phyloP scores from a whole-genome alignment of 768 basidiomycete genomes.

The Tulasnella sp. region DNA sequence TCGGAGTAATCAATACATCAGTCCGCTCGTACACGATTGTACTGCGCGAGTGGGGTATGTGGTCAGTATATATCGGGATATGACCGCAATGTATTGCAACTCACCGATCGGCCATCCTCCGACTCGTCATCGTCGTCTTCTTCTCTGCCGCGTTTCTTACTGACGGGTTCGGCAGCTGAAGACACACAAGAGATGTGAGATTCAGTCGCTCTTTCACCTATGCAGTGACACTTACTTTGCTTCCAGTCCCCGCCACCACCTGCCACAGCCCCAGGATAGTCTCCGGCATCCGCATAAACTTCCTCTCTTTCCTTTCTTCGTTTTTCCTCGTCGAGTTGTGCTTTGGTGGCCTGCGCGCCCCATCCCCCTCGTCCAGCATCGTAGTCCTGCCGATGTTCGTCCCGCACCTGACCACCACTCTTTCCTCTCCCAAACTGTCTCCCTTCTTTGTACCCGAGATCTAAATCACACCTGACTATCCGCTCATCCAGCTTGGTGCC shows the following conservation, averaged over 20 bases:
- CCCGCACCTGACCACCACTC: slow-evolving; percentile 90
- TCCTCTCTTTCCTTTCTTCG: slow-evolving; percentile 76
- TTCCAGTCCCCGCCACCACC: slow-evolving; percentile 83
- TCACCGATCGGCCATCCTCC: slow-evolving; percentile 18
- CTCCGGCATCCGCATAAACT: slow-evolving; percentile 71
- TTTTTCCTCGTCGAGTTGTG: slow-evolving; percentile 61
- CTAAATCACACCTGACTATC: slow-evolving; percentile 94
- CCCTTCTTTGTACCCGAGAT: slow-evolving; percentile 92
- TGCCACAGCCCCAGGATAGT: slow-evolving; percentile 71
- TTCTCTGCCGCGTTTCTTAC: slow-evolving; percentile 21
- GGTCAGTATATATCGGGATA: not conserved
- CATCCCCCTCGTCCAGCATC: slow-evolving; percentile 93
- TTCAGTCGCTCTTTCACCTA: not conserved
- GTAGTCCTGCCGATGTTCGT: slow-evolving; percentile 95
- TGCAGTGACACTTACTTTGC: slow-evolving; percentile 23
- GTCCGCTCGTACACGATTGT: slow-evolving; percentile 23
- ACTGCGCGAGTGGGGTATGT: too few species aligned
- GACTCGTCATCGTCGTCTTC: slow-evolving; percentile 25
- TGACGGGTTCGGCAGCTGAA: slow-evolving; percentile 17
- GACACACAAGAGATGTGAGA: not conserved
- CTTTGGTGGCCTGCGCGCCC: slow-evolving; percentile 58
- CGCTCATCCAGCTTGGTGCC: slow-evolving; percentile 99
- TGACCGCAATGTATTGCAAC: not conserved
- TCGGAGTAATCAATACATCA: slow-evolving; percentile 18
- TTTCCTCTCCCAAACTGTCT: slow-evolving; percentile 96